Base-by-base conservation (phyloP, 768 basidiomycete genomes). In the Auricularia sp. region DNA sequence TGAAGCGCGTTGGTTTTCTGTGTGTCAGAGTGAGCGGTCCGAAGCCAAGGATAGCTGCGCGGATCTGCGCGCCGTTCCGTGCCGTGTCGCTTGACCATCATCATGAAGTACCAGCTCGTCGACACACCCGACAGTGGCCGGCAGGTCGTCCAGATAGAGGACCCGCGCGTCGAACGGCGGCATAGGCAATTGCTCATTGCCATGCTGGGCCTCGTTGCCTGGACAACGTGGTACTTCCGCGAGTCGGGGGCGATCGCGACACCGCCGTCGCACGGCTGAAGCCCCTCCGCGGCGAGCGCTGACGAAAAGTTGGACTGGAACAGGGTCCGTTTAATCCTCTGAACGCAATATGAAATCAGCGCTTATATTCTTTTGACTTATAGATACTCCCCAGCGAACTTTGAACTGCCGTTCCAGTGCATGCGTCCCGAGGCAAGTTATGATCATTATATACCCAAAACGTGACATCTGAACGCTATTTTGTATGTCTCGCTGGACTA, bases 401-500 rank as follows among this genome's bases (percentile, higher is more conserved):
- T 29, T 69, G 16, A 59, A 23, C 16, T 61, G 12, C 59, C 23
- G 33, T 66, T 66, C 44, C 66, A 77, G 61, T 78, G 77, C 65
- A 71, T 75, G 61, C 70, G 74, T 42, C 70, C 77, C 4, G 70
- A 70, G 43, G 76, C 75, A 23, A 0, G 12, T 14, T 33, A 21
- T 56, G 8, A 1, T 6, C 7, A 44, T 59, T 14, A n/a, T 53
- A 12, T 16, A 16, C 7, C 33, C 2, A 29, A 29, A 29, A 29
- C 29, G 29, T 29, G 29, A 29, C 29, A 29, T 14, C 29, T 1
- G n/a, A 35, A 14, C 8, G 23, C 16, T 61, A 12, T 2, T 18
- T 58, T 12, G 12, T 35, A 82, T 80, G 80, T 81, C 14, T 80
- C 81, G 29, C 68, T 82, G 36, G 76, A 82, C 65, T 78, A 83